Evolutionary conservation across 2,329 filamentous ascomycete species (phyloP), one percentile per base, ranked within the genome.

Genomic region (Penicillium concentricum): DNA sequence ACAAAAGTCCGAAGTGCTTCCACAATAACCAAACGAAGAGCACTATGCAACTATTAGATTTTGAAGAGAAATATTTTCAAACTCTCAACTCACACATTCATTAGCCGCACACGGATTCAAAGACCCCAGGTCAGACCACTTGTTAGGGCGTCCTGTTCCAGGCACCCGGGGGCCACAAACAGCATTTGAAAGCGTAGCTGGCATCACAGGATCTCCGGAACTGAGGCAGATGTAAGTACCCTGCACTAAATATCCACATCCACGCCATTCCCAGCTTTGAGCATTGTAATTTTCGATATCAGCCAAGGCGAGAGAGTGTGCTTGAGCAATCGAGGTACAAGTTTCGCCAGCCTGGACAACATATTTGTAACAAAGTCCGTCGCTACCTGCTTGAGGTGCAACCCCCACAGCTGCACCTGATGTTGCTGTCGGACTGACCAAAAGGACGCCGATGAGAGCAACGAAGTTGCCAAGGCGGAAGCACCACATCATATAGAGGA

Each of bases 121-220:
- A 30, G 39, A 35, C 9, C 28, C 45, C 1, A 61, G 5, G 5
- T 69, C 62, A 3, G 60, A 72, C 18, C 69, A 72, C 20, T 66
- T 61, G 0, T 65, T 18, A 0, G 78, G 74, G 9, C 61, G 46
- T 15, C 62, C 50, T 0, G 78, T 80, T 2, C 76, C 76, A 4
- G 73, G 72, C 1, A 75, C 71, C 44, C 75, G 70, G 1, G 81
- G 81, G 0, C 82, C 80, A 64, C 81, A 82, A 1, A 74, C 60
- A 8, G 75, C 75, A 49, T 77, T 74, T 2, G 67, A 38, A 9
- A 78, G 61, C 0, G 68, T 54, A 0, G 73, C 68, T 5, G 79
- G 79, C 66, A 80, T 72, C 1, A 76, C 74, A 3, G 78, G 71
- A 6, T 57, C 60, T 2, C 78, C 78, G 0, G 61, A 52, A 56